These are phyloP conservation scores for Russula sp. DNA, from an alignment of 768 basidiomycete genomes.

Conservation along the genomic window DNA sequence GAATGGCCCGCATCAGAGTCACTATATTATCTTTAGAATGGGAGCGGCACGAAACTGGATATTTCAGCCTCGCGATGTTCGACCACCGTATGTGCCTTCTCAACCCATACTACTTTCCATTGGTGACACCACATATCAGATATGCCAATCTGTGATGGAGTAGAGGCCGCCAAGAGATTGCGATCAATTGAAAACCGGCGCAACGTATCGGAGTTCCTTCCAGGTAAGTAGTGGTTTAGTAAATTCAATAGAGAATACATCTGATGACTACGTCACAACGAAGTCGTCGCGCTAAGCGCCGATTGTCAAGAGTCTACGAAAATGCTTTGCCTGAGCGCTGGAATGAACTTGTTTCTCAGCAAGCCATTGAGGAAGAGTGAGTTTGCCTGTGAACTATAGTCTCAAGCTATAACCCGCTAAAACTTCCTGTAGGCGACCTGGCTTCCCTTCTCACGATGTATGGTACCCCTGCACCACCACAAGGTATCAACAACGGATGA, in stretches of 20 bases:
- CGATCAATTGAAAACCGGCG: conserved; percentile 56
- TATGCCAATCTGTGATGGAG: conserved; percentile 77
- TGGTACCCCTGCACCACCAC: conserved; percentile 31
- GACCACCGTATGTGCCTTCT: conserved; percentile 55
- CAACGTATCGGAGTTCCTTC: conserved; percentile 49
- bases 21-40: conserved; percentile 46
- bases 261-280: background rate
- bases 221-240: conserved; percentile 47
- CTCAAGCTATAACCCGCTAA: background rate
- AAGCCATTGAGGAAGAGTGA: conserved; percentile 65
- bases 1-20: conserved; percentile 6
- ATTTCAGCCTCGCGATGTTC: conserved; percentile 67
- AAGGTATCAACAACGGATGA: conserved; percentile 1
- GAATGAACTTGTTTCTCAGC: conserved; percentile 74
- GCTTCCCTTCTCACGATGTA: conserved; percentile 52
- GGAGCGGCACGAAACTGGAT: conserved; percentile 64
- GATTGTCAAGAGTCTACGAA: conserved; percentile 78
- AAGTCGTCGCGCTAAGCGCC: conserved; percentile 71
- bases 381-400: background rate
- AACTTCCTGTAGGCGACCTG: conserved; percentile 45
- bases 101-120: background rate
- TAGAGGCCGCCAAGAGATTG: conserved; percentile 66
- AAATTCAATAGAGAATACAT: background rate
- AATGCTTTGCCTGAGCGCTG: conserved; percentile 69
- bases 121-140: conserved; percentile 41